Evolutionary conservation across 2,329 filamentous ascomycete genomes (phyloP).

Genomic region (Microdochium bolleyi): DNA sequence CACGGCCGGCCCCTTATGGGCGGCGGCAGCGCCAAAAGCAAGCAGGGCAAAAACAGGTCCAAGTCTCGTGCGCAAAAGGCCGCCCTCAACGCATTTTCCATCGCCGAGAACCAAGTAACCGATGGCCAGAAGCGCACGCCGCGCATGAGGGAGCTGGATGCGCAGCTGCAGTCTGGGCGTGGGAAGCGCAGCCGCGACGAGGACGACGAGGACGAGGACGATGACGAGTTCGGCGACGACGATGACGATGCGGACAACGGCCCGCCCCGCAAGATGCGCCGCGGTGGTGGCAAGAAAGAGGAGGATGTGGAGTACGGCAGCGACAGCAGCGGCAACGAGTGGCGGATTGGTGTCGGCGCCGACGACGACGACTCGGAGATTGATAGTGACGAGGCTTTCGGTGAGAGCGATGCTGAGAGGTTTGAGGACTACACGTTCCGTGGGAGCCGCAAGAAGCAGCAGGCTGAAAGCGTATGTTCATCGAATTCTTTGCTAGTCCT

Average conservation of each 20-base stretch:
- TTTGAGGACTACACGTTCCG: conserved; percentile 65
- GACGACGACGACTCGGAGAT: conserved; percentile 57
- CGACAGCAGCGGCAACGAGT: conserved; percentile 80
- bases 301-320: conserved; percentile 64
- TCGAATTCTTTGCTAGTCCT: background rate
- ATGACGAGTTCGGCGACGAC: conserved; percentile 44
- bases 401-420: conserved; percentile 77
- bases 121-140: conserved; percentile 37
- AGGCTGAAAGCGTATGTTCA: conserved; percentile 25
- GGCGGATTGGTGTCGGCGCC: conserved; percentile 62
- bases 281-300: conserved; percentile 37
- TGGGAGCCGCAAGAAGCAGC: conserved; percentile 39
- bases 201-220: conserved; percentile 39
- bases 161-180: conserved; percentile 19
- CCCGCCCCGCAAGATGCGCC: conserved; percentile 30
- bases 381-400: conserved; percentile 73
- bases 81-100: conserved; percentile 49
- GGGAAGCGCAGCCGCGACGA: conserved; percentile 35
- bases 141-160: conserved; percentile 43
- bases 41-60: conserved; percentile 29
- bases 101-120: conserved; percentile 45
- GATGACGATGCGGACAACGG: conserved; percentile 60
- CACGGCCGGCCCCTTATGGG: conserved; percentile 44
- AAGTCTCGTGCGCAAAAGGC: conserved; percentile 40
- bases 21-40: conserved; percentile 20